Base-by-base conservation (phyloP, 2,329 filamentous ascomycete genomes). In the Colletotrichum chrysophilum region DNA sequence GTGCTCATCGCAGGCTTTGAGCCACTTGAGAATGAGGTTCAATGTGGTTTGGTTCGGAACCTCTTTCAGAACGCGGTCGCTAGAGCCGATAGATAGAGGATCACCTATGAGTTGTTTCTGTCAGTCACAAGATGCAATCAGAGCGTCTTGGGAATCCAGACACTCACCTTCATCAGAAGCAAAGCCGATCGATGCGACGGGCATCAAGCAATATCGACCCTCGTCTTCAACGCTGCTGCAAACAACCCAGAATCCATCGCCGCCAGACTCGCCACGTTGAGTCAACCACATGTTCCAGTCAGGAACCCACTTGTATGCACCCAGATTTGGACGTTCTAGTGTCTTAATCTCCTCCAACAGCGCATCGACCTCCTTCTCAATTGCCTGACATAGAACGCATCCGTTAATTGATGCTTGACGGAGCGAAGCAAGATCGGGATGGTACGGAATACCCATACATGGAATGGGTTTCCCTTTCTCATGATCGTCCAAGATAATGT, bases 231-330 rank as follows among this genome's bases (percentile, higher is more conserved):
- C 14, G 67, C 71, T 71, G 13, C 66, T 60, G 14, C 24, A 66
- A 8, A 74, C 66, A 12, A 71, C 71, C 71, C 71, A 74, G 13
- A 74, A 55, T 2, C 71, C 71, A 24, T 74, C 67, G 32, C 71
- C 71, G 14, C 66, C 52, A 18, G 52, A 18, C 4, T 68, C 66
- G 48, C 52, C 52, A 10, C 72, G 67, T 26, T 36, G 48, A 14
- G 67, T 66, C 36, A 71, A 10, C 72, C 72, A 75, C 67, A 75
- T 75, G 30, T 71, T 61, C 72, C 72, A 75, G 24, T 34, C 43
- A 26, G 72, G 72, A 21, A 60, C 21, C 14, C 28, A 55, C 13
- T n/a, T 52, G 24, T 32, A 30, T 3, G 14, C 7, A 3, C 61
- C 16, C 3, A 60, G 5, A 3, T 62, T 43, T 7, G 34, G 21